Evolutionary conservation across 306 rosid species (phyloP).

Genomic region (Glycyrrhiza uralensis): DNA sequence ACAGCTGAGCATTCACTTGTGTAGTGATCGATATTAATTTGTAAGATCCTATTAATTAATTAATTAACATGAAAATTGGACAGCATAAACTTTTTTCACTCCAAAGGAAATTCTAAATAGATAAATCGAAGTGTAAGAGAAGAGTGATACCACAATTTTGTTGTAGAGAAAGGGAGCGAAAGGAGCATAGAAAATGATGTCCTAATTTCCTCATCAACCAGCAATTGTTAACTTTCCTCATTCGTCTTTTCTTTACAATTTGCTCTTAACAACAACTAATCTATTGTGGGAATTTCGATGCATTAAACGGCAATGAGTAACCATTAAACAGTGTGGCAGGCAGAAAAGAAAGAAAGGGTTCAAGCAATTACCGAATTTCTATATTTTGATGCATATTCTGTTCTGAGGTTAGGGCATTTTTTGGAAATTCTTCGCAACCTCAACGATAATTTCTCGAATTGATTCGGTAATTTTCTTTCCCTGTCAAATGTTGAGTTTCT

Average conservation of each 20-base stretch:
- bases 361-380: not conserved
- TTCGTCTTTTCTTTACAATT: too few relatives aligned
- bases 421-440: slow-evolving; percentile 8
- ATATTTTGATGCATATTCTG: slow-evolving; percentile 18
- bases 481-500: too few relatives aligned
- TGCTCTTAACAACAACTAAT: too few relatives aligned
- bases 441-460: slow-evolving; percentile 13
- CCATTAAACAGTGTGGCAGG: not conserved
- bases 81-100: too few relatives aligned
- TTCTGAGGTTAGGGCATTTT: not conserved
- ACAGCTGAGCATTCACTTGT: too few relatives aligned
- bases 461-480: slow-evolving; percentile 11
- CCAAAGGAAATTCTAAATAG: too few relatives aligned
- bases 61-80: too few relatives aligned
- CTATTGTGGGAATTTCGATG: not conserved
- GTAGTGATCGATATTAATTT: too few relatives aligned
- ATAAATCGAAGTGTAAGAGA: not conserved
- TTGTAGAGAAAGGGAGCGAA: not conserved
- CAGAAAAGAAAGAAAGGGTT: not conserved
- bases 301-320: not conserved
- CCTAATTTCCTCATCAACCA: slow-evolving; percentile 30
- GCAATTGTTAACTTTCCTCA: not conserved
- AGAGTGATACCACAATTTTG: not conserved
- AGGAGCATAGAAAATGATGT: slow-evolving; percentile 32
- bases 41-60: too few relatives aligned